These are phyloP conservation scores for Citrus medica DNA, from an alignment of 345 rosid species.

Conservation along the genomic window DNA sequence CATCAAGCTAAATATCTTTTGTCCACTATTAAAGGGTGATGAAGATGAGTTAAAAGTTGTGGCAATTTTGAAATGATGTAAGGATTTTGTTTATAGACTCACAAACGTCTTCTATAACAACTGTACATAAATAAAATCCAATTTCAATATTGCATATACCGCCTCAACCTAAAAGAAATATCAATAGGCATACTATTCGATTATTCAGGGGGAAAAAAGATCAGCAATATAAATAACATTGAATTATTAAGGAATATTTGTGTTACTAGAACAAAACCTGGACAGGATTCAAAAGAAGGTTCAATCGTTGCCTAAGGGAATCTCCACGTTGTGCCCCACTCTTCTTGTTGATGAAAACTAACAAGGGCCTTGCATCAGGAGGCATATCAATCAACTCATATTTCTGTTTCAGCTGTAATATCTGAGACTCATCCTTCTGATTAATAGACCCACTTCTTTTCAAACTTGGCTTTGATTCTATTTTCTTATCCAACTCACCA, in stretches of 20 bases:
- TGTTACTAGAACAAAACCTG: slow-evolving; percentile 44
- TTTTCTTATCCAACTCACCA: slow-evolving; percentile 41
- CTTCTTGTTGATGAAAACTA: slow-evolving; percentile 88
- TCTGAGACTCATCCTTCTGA: slow-evolving; percentile 75
- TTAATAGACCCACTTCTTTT: slow-evolving; percentile 64
- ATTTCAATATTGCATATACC: not conserved
- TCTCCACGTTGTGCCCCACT: slow-evolving; percentile 88
- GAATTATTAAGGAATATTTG: not conserved
- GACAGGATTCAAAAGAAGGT: slow-evolving; percentile 82
- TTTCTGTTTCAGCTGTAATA: slow-evolving; percentile 62
- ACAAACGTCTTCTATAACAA: not conserved
- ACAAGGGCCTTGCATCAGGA: slow-evolving; percentile 74
- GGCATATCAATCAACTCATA: slow-evolving; percentile 77
- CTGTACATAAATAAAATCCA: not conserved
- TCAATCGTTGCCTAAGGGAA: slow-evolving; percentile 66
- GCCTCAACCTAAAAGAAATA: not conserved
- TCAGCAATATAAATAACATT: not conserved
- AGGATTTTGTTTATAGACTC: not conserved
- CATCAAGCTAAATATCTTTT: not conserved
- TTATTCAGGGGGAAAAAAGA: not conserved
- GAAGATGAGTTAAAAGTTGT: not conserved
- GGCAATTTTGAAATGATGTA: not conserved
- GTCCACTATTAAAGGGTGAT: not conserved
- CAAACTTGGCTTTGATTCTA: slow-evolving; percentile 48
- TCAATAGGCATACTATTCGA: not conserved